phyloP scores from a whole-genome alignment of 2,329 filamentous ascomycete species.

The Tolypocladium paradoxum region DNA sequence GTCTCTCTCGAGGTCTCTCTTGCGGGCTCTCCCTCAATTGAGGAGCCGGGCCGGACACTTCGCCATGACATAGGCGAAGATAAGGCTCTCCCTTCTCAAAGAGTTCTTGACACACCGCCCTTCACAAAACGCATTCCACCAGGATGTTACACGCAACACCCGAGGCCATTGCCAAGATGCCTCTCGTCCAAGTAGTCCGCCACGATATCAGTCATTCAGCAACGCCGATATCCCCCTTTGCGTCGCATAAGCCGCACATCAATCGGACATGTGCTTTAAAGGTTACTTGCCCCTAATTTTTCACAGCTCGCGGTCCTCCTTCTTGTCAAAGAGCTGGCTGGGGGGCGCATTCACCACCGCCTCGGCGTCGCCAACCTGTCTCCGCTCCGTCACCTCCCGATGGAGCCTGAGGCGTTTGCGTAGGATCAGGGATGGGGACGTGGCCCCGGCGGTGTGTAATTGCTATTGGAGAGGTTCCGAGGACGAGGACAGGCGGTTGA shows the following conservation, averaged over 20 bases:
- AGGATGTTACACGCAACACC: background rate
- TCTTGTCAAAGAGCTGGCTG: slow-evolving; percentile 11
- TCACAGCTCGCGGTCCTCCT: slow-evolving; percentile 25
- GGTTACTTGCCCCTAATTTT: background rate
- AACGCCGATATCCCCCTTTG: background rate
- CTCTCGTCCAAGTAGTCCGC: background rate
- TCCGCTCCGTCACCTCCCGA: slow-evolving; percentile 71
- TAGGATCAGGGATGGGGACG: slow-evolving; percentile 24
- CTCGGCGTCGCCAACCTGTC: slow-evolving; percentile 83
- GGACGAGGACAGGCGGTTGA: slow-evolving; percentile 89
- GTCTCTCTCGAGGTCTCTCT: background rate
- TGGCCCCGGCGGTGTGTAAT: slow-evolving; percentile 42
- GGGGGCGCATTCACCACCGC: slow-evolving; percentile 53
- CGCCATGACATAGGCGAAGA: background rate
- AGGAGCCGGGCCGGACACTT: background rate
- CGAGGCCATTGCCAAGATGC: background rate
- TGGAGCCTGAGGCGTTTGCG: slow-evolving; percentile 56
- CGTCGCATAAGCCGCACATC: background rate
- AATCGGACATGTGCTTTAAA: background rate
- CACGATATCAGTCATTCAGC: background rate
- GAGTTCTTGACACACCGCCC: background rate
- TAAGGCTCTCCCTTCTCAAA: background rate
- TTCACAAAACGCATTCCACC: background rate
- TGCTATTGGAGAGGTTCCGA: slow-evolving; percentile 95
- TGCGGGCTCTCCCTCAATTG: background rate